These are phyloP conservation scores for Corymbia maculata DNA, from an alignment of 345 rosid genomes.

Conservation along the genomic window DNA sequence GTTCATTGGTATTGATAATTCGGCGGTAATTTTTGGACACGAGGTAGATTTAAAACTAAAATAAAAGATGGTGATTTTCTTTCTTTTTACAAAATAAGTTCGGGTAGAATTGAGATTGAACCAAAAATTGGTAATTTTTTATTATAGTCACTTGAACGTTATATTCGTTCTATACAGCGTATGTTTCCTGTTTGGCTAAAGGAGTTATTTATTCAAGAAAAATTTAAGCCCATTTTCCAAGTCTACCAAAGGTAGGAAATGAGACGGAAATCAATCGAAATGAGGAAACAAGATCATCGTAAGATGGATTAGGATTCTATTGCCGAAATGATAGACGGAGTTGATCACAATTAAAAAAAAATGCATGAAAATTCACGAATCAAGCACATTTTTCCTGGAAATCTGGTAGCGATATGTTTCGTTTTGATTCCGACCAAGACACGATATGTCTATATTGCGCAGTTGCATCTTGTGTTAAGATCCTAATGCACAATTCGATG, in stretches of 20 bases:
- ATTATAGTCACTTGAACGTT: no score
- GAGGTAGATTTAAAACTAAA: background rate
- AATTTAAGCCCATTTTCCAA: background rate
- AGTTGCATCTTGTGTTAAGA: no score
- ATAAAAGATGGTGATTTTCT: accelerated
- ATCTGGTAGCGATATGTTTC: background rate
- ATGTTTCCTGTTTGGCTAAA: background rate
- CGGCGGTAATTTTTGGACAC: no score
- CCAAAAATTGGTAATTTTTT: background rate
- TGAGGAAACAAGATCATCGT: background rate
- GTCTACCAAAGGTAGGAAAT: background rate
- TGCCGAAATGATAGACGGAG: accelerated
- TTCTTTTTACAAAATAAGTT: background rate
- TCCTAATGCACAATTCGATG: background rate
- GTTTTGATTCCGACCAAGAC: background rate
- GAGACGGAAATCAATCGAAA: background rate
- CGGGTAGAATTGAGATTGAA: background rate
- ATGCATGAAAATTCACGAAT: background rate
- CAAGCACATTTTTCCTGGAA: background rate
- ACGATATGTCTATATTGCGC: background rate
- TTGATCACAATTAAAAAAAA: background rate
- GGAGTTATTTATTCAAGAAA: background rate
- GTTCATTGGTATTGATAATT: background rate
- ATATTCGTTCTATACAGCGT: background rate
- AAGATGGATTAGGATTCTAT: background rate